phyloP scores from a whole-genome alignment of 2,329 filamentous ascomycete species.

The Ophiostoma triangulosporum region DNA sequence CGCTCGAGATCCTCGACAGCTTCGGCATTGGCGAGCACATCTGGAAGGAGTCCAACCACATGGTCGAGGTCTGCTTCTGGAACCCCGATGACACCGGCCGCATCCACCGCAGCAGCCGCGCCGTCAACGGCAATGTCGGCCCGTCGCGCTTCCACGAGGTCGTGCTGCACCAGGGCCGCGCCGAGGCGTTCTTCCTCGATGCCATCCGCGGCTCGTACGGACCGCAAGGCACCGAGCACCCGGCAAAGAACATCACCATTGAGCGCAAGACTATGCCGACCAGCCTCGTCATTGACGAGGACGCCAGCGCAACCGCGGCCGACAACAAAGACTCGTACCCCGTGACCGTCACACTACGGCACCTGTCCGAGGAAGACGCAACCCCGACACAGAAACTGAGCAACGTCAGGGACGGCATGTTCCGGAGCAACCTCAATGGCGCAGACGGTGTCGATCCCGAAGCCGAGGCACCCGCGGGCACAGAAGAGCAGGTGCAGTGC shows the following conservation, averaged over 20 bases:
- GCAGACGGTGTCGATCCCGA: constrained; percentile 44
- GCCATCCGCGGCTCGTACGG: constrained; percentile 12
- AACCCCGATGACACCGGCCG: constrained; percentile 44
- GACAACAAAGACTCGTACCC: constrained; percentile 43
- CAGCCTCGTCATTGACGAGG: constrained; percentile 39
- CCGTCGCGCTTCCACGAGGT: constrained; percentile 52
- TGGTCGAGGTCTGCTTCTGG: constrained; percentile 52
- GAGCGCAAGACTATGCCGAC: constrained; percentile 48
- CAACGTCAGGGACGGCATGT: constrained; percentile 39
- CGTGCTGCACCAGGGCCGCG: constrained; percentile 57
- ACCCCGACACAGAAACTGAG: constrained; percentile 27
- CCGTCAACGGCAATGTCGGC: constrained; percentile 48
- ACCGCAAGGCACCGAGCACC: too few species aligned
- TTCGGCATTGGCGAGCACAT: constrained; percentile 52
- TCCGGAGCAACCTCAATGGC: constrained; percentile 46
- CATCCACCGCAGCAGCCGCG: constrained; percentile 44
- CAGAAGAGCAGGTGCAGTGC: constrained; percentile 8
- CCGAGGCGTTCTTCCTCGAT: constrained; percentile 54
- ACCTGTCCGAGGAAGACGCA: constrained; percentile 23
- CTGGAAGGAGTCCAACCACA: constrained; percentile 54
- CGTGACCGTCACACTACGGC: constrained; percentile 43
- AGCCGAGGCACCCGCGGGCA: constrained; percentile 24
- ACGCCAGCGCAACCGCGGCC: too few species aligned
- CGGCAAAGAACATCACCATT: too few species aligned
- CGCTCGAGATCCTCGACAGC: constrained; percentile 57